Evolutionary conservation across 2,329 filamentous ascomycete genomes (phyloP).

Genomic region (Ophiostoma piceae): DNA sequence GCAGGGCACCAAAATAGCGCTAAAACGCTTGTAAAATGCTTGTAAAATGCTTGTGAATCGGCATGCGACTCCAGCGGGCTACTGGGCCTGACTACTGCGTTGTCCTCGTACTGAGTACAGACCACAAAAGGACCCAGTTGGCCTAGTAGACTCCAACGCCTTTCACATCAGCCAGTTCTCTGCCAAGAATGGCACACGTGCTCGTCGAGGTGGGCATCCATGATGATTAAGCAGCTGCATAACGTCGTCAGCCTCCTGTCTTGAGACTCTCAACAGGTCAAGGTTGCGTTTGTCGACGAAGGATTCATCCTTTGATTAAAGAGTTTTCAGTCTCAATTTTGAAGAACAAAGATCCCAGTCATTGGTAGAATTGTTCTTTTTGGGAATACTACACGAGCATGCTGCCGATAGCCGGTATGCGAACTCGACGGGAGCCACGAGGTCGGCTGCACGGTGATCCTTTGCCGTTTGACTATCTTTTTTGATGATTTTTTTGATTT

Average conservation of each 20-base stretch:
- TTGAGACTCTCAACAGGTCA: neutral
- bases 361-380: neutral
- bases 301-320: neutral
- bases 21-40: conserved; percentile 1
- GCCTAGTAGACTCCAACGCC: neutral
- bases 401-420: conserved; percentile 6
- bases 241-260: neutral
- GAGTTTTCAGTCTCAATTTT: neutral
- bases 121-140: neutral
- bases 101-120: neutral
- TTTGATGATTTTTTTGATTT: no score
- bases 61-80: neutral
- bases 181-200: conserved; percentile 7
- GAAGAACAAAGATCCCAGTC: no score
- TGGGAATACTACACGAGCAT: neutral
- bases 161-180: neutral
- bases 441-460: neutral
- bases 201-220: neutral
- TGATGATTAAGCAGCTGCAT: neutral
- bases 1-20: neutral
- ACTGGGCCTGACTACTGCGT: neutral
- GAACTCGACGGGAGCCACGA: neutral
- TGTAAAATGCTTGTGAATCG: conserved; percentile 8
- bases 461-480: neutral
- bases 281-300: neutral